phyloP scores from a whole-genome alignment of 768 basidiomycete species.

The Termitomyces sp. region DNA sequence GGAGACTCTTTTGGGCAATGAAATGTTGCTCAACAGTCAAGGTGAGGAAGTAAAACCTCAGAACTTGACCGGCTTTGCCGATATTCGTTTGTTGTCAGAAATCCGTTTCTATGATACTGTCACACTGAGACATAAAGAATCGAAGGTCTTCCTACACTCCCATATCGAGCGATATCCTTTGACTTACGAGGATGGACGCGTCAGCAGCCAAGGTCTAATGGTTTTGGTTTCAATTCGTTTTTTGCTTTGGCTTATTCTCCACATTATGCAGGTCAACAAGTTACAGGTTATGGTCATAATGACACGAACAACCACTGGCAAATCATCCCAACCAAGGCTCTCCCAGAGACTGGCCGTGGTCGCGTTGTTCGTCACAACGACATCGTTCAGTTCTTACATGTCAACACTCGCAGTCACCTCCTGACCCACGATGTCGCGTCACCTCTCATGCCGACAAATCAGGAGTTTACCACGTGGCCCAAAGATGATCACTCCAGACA shows the following conservation, averaged over 20 bases:
- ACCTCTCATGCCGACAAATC: conserved; percentile 95
- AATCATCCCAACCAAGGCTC: conserved; percentile 89
- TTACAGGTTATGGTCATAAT: conserved; percentile 91
- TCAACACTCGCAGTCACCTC: conserved; percentile 77
- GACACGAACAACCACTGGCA: conserved; percentile 97
- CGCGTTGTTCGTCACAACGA: conserved; percentile 90
- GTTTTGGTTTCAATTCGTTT: not conserved
- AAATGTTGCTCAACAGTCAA: conserved; percentile 87
- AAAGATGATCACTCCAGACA: conserved; percentile 73
- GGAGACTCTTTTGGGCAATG: conserved; percentile 90
- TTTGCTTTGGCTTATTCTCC: not conserved
- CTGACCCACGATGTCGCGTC: conserved; percentile 98
- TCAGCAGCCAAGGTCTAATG: conserved; percentile 82
- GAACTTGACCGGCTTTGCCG: not conserved
- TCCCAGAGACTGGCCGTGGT: conserved; percentile 91
- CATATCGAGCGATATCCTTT: conserved; percentile 89
- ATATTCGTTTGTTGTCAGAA: conserved; percentile 48
- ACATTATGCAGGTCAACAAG: conserved; percentile 75
- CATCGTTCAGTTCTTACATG: conserved; percentile 83
- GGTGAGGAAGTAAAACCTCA: conserved; percentile 44
- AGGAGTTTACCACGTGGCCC: conserved; percentile 94
- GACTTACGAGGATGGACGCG: conserved; percentile 91
- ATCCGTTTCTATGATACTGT: conserved; percentile 91
- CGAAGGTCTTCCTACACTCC: conserved; percentile 92
- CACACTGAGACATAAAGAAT: conserved; percentile 86